Evolutionary conservation across 192 early-diverging fungal genomes (phyloP).

Genomic region (Podila minutissima): DNA sequence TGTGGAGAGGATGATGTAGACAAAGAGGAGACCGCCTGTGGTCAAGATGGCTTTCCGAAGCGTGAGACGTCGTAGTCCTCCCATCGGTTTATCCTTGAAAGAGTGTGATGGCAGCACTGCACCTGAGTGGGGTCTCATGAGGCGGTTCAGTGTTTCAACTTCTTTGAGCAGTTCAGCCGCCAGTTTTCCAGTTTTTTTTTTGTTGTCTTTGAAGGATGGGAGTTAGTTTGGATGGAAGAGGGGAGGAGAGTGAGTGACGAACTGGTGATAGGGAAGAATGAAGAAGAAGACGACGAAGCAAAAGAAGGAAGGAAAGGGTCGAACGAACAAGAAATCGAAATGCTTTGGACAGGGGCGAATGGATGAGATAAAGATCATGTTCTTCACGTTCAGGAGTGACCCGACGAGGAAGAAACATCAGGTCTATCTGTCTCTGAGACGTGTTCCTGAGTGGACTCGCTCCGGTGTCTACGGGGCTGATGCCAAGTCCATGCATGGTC

Average conservation of each 20-base stretch:
- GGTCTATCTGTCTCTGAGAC: too few relatives aligned
- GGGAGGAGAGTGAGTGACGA: background rate
- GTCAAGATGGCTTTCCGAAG: constrained; percentile 22
- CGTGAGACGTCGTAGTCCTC: constrained; percentile 16
- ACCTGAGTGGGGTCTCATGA: constrained; percentile 29
- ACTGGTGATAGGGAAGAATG: background rate
- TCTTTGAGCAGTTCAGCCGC: background rate
- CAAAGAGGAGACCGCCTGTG: constrained; percentile 25
- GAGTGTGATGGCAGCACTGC: constrained; percentile 37
- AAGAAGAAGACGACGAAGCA: background rate
- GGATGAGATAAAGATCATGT: too few relatives aligned
- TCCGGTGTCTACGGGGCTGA: too few relatives aligned
- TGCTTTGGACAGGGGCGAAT: too few relatives aligned
- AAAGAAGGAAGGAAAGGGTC: background rate
- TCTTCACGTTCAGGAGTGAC: too few relatives aligned
- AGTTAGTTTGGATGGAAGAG: background rate
- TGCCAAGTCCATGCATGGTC: too few relatives aligned
- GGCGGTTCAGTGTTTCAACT: background rate
- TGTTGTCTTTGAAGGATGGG: background rate
- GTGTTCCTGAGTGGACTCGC: too few relatives aligned
- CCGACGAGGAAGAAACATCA: too few relatives aligned
- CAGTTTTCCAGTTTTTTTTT: background rate
- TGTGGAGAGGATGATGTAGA: constrained; percentile 42
- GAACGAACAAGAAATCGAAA: background rate
- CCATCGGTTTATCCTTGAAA: constrained; percentile 37